These are phyloP conservation scores for Wallacemonas sp. DNA, from an alignment of 208 protist genomes.

Conservation along the genomic window DNA sequence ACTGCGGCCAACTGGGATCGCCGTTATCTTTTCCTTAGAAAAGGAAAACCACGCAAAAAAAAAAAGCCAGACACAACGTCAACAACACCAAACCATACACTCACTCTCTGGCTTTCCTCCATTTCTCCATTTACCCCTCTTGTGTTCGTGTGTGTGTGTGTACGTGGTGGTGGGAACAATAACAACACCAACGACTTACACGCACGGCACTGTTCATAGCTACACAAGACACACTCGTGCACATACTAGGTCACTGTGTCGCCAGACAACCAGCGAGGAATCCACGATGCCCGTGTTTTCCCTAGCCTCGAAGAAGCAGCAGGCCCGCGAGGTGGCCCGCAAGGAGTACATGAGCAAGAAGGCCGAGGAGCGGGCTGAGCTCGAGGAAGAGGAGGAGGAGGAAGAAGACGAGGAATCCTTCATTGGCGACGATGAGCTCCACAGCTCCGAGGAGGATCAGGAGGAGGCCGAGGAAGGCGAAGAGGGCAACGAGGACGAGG, in stretches of 20 bases:
- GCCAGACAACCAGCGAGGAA: slow-evolving; percentile 3
- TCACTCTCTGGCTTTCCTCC: no score
- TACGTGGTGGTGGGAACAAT: no score
- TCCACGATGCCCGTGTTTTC: slow-evolving; percentile 65
- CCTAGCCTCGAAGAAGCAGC: slow-evolving; percentile 58
- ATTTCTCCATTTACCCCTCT: no score
- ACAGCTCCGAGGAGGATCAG: slow-evolving; percentile 22
- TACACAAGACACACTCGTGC: neutral
- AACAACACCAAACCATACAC: no score
- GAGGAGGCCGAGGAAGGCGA: slow-evolving; percentile 12
- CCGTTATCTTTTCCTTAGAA: no score
- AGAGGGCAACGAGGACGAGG: slow-evolving; percentile 13
- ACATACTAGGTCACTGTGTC: no score
- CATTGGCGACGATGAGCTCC: slow-evolving; percentile 13
- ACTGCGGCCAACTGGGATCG: no score
- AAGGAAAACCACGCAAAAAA: no score
- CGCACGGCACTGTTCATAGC: neutral
- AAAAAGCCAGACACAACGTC: no score
- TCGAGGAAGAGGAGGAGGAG: slow-evolving; percentile 20
- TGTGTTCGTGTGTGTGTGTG: no score
- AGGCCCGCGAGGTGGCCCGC: slow-evolving; percentile 27
- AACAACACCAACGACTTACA: no score
- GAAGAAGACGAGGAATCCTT: slow-evolving; percentile 26
- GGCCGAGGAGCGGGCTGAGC: slow-evolving; percentile 11
- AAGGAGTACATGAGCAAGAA: slow-evolving; percentile 23